Evolutionary conservation across 2,329 filamentous ascomycete genomes (phyloP).

Genomic region (Cryphonectria carpinicola): DNA sequence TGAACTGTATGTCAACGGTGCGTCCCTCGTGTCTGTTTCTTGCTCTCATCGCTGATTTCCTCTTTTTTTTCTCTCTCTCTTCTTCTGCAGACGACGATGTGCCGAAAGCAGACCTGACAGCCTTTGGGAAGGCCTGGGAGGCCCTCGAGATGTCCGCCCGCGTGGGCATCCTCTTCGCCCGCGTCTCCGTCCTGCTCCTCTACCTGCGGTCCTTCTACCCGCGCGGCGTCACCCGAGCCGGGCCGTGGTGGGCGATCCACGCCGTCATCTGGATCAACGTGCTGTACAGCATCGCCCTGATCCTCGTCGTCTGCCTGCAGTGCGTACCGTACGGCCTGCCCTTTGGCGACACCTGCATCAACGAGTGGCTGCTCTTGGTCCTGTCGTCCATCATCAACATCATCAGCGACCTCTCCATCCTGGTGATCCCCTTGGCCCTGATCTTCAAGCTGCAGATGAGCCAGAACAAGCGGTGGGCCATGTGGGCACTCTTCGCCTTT

Average conservation of each 20-base stretch:
- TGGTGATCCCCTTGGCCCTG: constrained; percentile 37
- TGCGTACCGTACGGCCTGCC: constrained; percentile 32
- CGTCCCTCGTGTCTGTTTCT: background rate
- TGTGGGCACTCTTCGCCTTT: constrained; percentile 38
- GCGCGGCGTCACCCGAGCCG: constrained; percentile 43
- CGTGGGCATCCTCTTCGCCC: constrained; percentile 35
- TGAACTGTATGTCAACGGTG: background rate
- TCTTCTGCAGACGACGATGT: constrained; percentile 23
- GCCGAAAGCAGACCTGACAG: constrained; percentile 25
- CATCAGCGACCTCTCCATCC: constrained; percentile 35
- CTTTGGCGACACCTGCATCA: constrained; percentile 33
- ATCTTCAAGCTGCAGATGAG: constrained; percentile 37
- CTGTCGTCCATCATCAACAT: constrained; percentile 36
- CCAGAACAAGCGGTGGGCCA: constrained; percentile 35
- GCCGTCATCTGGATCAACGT: constrained; percentile 33
- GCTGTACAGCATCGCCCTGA: constrained; percentile 34
- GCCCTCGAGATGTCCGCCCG: constrained; percentile 33
- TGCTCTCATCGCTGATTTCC: background rate
- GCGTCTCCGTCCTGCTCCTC: constrained; percentile 37
- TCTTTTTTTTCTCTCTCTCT: background rate
- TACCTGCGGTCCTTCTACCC: constrained; percentile 53
- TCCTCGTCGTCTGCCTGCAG: constrained; percentile 33
- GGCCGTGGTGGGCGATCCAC: constrained; percentile 34
- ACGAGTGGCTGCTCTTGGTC: constrained; percentile 33
- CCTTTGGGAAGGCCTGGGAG: constrained; percentile 31